These are phyloP conservation scores for Epichloe festucae DNA, from an alignment of 2,329 filamentous ascomycete species.

Conservation along the genomic window DNA sequence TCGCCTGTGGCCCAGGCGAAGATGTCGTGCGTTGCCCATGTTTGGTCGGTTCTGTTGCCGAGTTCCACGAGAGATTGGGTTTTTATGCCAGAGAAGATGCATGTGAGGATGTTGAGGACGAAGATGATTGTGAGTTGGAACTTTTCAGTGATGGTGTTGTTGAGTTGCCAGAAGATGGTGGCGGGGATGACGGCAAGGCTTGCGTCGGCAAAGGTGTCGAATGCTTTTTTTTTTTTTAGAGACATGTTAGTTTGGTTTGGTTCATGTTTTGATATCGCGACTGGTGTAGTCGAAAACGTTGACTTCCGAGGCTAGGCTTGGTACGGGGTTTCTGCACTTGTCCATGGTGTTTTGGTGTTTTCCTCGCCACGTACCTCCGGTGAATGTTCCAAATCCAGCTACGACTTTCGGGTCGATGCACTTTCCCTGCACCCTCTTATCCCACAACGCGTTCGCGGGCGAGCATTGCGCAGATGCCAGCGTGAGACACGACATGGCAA, in stretches of 20 bases:
- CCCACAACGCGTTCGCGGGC: constrained; percentile 10
- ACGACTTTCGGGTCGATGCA: constrained; percentile 11
- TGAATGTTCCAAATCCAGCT: constrained; percentile 10
- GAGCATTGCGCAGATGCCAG: constrained; percentile 12
- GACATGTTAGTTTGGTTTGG: neutral
- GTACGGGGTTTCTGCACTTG: neutral
- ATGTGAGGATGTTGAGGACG: constrained; percentile 12
- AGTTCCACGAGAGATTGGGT: constrained; percentile 12
- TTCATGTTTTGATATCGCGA: too few relatives aligned
- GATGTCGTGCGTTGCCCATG: constrained; percentile 12
- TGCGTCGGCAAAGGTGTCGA: constrained; percentile 12
- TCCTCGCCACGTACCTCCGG: constrained; percentile 7
- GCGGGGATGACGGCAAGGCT: constrained; percentile 11
- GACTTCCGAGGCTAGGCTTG: too few relatives aligned
- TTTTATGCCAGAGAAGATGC: constrained; percentile 13
- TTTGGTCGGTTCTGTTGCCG: constrained; percentile 11
- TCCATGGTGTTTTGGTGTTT: neutral
- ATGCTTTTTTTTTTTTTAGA: constrained; percentile 6
- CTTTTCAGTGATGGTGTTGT: constrained; percentile 61
- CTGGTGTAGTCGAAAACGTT: neutral
- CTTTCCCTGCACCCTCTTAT: constrained; percentile 7
- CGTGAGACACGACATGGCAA: constrained; percentile 10
- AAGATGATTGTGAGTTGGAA: constrained; percentile 45
- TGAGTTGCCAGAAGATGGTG: constrained; percentile 52
- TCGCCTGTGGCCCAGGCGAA: constrained; percentile 13